Evolutionary conservation across 2,329 filamentous ascomycete species (phyloP).

Genomic region (Fonsecaea pedrosoi): DNA sequence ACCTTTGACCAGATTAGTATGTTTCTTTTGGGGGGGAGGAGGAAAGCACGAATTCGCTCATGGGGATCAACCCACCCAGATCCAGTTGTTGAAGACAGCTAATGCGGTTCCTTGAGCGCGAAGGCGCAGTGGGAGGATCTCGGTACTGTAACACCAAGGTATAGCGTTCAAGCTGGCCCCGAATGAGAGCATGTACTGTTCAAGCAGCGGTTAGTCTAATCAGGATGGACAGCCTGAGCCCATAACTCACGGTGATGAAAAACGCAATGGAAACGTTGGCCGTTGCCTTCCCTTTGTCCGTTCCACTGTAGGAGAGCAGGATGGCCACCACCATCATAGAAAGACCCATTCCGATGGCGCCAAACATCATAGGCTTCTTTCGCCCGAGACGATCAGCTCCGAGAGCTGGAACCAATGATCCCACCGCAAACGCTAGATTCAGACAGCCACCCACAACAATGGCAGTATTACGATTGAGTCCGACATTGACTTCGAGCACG

Average conservation of each 20-base stretch:
- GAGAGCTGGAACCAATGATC: constrained; percentile 55
- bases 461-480: constrained; percentile 52
- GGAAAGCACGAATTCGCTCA: neutral
- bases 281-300: constrained; percentile 48
- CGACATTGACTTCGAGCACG: constrained; percentile 56
- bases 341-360: constrained; percentile 46
- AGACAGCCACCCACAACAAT: constrained; percentile 56
- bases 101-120: constrained; percentile 59
- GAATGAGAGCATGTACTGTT: constrained; percentile 50
- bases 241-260: constrained; percentile 50
- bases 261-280: constrained; percentile 58
- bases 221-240: constrained; percentile 1
- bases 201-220: constrained; percentile 3
- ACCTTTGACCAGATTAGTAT: constrained; percentile 43
- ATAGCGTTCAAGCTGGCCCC: constrained; percentile 57
- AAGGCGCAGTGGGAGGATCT: constrained; percentile 59
- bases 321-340: constrained; percentile 46
- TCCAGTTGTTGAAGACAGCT: constrained; percentile 58
- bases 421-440: constrained; percentile 51
- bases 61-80: constrained; percentile 9
- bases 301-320: constrained; percentile 50
- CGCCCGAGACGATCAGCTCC: constrained; percentile 52
- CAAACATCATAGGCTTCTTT: constrained; percentile 48
- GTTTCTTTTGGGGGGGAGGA: neutral
- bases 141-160: constrained; percentile 59